A percentile compares a stretch with the other conserved stretches of the same genome.
phyloP scores from a whole-genome alignment of 2,329 filamentous ascomycete genomes.

The Domatiomyces globalis region DNA sequence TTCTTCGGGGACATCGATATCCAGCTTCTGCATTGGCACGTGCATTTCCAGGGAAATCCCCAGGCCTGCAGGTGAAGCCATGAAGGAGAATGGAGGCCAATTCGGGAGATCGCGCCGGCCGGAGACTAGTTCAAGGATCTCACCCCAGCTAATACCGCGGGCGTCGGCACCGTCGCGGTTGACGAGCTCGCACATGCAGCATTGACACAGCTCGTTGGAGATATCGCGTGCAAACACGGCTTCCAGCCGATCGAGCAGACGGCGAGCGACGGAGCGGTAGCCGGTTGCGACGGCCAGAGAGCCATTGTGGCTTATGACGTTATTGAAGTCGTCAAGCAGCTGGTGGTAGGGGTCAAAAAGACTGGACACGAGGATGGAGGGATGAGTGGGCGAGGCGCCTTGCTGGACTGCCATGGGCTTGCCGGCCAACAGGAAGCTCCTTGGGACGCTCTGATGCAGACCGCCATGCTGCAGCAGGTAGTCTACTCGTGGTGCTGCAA shows the following conservation, averaged over 20 bases:
- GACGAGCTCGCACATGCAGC: slow-evolving; percentile 61
- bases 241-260: slow-evolving; percentile 77
- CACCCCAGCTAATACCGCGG: slow-evolving; percentile 78
- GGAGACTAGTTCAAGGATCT: slow-evolving; percentile 84
- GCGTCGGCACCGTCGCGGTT: slow-evolving; percentile 44
- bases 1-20: slow-evolving; percentile 87
- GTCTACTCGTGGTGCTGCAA: slow-evolving; percentile 70
- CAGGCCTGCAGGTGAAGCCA: slow-evolving; percentile 41
- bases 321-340: slow-evolving; percentile 71
- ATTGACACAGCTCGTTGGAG: slow-evolving; percentile 69
- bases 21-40: slow-evolving; percentile 60
- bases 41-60: slow-evolving; percentile 41
- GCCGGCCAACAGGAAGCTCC: slow-evolving; percentile 46
- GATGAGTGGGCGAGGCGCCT: slow-evolving; percentile 48
- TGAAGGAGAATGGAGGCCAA: slow-evolving; percentile 79
- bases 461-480: slow-evolving; percentile 86
- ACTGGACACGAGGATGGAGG: slow-evolving; percentile 52
- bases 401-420: slow-evolving; percentile 27
- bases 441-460: slow-evolving; percentile 55
- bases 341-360: slow-evolving; percentile 73
- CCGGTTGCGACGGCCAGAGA: slow-evolving; percentile 91
- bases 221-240: slow-evolving; percentile 90
- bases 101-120: slow-evolving; percentile 70
- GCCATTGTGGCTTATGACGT: slow-evolving; percentile 67
- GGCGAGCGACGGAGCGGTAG: slow-evolving; percentile 82